phyloP scores from a whole-genome alignment of 805 yeast species.

The Yamadazyma tumulicola region DNA sequence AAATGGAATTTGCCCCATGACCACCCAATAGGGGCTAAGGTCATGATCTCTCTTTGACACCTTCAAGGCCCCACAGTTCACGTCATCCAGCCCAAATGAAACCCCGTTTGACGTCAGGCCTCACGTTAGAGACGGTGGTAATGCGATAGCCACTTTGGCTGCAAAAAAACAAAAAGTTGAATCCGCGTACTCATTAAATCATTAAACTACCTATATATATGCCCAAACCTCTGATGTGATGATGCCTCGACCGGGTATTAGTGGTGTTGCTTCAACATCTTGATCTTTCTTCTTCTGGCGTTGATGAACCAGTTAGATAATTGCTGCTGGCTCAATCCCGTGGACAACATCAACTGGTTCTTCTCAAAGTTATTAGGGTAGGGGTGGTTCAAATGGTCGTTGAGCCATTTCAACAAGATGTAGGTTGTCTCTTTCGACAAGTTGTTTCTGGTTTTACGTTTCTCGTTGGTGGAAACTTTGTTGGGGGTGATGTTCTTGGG shows the following conservation, averaged over 20 bases:
- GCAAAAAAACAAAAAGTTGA: too few relatives aligned
- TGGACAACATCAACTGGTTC: constrained; percentile 59
- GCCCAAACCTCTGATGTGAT: too few relatives aligned
- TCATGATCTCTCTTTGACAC: too few relatives aligned
- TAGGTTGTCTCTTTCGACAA: constrained; percentile 76
- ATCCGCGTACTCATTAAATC: too few relatives aligned
- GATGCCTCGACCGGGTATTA: constrained; percentile 6
- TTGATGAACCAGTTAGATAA: constrained; percentile 86
- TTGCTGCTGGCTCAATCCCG: constrained; percentile 80
- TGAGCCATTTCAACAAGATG: constrained; percentile 69
- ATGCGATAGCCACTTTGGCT: too few relatives aligned
- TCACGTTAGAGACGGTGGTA: too few relatives aligned
- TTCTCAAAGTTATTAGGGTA: constrained; percentile 82
- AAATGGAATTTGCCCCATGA: too few relatives aligned
- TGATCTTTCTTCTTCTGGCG: constrained; percentile 74
- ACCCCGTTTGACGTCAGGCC: too few relatives aligned
- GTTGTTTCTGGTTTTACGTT: constrained; percentile 56
- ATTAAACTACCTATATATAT: too few relatives aligned
- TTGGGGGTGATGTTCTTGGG: constrained; percentile 7
- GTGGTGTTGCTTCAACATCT: constrained; percentile 41
- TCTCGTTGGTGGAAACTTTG: constrained; percentile 10
- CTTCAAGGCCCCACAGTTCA: too few relatives aligned
- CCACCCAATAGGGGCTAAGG: too few relatives aligned
- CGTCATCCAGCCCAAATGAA: too few relatives aligned
- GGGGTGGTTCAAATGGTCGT: constrained; percentile 72